Evolutionary conservation across 148 eudicot genomes (phyloP), one percentile per base, ranked within the genome.

Genomic region (Gaultheria prostrata): DNA sequence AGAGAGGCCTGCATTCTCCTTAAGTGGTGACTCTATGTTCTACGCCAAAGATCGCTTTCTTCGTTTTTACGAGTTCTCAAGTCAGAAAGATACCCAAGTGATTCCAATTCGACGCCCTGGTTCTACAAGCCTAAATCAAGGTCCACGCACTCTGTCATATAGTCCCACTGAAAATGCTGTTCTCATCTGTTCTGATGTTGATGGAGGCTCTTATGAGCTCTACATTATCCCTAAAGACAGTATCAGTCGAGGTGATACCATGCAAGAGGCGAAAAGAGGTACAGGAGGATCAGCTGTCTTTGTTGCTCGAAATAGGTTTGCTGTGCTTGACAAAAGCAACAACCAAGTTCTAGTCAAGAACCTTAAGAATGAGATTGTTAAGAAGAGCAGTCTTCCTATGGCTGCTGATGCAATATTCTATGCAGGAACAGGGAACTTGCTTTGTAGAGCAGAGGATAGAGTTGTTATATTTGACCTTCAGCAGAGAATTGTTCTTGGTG

Each of bases 151-250:
- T 80, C 96, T 95, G 77, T 94, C 98, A 73, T 95, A 94, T 71
- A 95, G 98, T 82, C 97, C 97, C 8, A 93, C 98, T 8, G 98
- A 96, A 77, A 96, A 94, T 89, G 97, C 98, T 80, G 91, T 96
- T 78, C 88, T 96, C 59, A 85, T 96, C 59, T 90, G 97, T 83
- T 96, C 98, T 14, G 98, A 96, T 88, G 86, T 92, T 54, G 98
- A 96, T 90, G 98, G 98, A 28, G 98, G 98, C 28, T 90, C 95
- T 59, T 96, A 96, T 92, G 98, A 96, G 85, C 97, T 96, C 57
- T 92, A 93, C 76, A 83, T 91, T 30, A 82, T 96, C 53, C 98
- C 98, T 1, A 96, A 89, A 89, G 98, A 96, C 82, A 91, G 95
- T 72, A 87, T 86, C 83, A 89, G 93, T 78, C 92, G 94, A 84